Evolutionary conservation across 495 filamentous ascomycete genomes (phyloP).

Genomic region (Xylaria flabelliformis): DNA sequence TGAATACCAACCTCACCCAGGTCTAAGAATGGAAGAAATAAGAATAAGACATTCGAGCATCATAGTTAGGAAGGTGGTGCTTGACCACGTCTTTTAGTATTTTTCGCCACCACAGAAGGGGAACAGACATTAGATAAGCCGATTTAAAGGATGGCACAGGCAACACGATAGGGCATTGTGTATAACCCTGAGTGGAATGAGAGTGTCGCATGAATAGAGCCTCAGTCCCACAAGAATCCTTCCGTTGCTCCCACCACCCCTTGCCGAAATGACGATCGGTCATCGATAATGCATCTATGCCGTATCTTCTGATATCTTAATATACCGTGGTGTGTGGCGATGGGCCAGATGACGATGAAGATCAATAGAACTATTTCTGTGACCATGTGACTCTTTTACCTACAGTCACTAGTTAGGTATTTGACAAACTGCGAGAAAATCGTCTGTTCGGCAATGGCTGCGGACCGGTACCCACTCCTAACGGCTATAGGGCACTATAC

Average conservation of each 20-base stretch:
- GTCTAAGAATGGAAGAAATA: neutral
- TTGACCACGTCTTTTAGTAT: neutral
- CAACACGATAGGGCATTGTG: neutral
- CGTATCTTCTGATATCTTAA: neutral
- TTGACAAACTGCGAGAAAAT: too few species aligned
- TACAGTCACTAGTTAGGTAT: too few species aligned
- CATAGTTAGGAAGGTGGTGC: neutral
- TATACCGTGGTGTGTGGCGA: neutral
- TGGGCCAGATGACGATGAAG: neutral
- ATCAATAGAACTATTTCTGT: neutral
- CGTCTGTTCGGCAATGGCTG: neutral
- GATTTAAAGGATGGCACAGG: neutral
- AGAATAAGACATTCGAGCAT: too few species aligned
- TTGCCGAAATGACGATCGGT: constrained; percentile 4
- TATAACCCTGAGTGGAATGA: constrained; percentile 17
- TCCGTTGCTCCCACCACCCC: neutral
- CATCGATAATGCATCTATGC: constrained; percentile 3
- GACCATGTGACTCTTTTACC: too few species aligned
- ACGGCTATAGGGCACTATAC: neutral
- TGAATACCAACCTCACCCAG: neutral
- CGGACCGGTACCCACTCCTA: neutral
- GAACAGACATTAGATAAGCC: neutral
- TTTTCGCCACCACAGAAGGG: neutral
- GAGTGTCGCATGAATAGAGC: constrained; percentile 20
- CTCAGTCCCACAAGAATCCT: constrained; percentile 16